These are phyloP conservation scores for Takashimella koratensis DNA, from an alignment of 1,284 basidiomycete species.

Conservation along the genomic window DNA sequence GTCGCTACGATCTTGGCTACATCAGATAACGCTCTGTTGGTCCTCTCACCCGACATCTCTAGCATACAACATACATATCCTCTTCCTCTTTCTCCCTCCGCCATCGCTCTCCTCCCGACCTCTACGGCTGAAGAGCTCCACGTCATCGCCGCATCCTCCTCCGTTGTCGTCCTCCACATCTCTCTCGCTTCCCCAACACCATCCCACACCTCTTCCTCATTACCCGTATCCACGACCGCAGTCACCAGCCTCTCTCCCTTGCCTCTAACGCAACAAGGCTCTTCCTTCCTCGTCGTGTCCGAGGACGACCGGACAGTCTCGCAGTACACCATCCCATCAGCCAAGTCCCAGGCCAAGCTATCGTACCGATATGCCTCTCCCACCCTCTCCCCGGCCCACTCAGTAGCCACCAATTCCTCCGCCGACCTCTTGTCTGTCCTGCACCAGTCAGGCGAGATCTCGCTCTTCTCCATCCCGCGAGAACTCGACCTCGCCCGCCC, in stretches of 20 bases:
- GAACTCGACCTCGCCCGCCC: conserved; percentile 51
- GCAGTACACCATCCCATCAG: conserved; percentile 55
- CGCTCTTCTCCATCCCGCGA: conserved; percentile 60
- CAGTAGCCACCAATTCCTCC: conserved; percentile 52
- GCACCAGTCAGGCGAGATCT: conserved; percentile 64
- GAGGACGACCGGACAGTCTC: conserved; percentile 71
- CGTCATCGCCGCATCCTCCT: conserved; percentile 30
- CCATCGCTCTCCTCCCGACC: conserved; percentile 34
- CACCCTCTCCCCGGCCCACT: conserved; percentile 61
- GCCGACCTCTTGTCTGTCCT: conserved; percentile 57
- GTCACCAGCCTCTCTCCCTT: conserved; percentile 39
- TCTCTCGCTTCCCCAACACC: conserved; percentile 27
- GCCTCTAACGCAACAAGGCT: conserved; percentile 29
- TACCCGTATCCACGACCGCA: conserved; percentile 43
- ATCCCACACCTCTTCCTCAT: conserved; percentile 32
- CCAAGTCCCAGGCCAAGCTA: conserved; percentile 48
- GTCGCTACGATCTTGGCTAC: conserved; percentile 32
- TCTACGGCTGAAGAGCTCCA: conserved; percentile 33
- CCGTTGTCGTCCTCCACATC: conserved; percentile 33
- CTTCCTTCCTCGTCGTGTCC: conserved; percentile 63
- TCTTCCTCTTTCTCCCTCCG: conserved; percentile 30
- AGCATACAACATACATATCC: conserved; percentile 31
- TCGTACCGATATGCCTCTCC: conserved; percentile 58
- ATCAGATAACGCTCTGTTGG: conserved; percentile 25
- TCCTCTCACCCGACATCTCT: conserved; percentile 33